Evolutionary conservation across 2,329 filamentous ascomycete species (phyloP).

Genomic region (Hymenoscyphus salicellus): DNA sequence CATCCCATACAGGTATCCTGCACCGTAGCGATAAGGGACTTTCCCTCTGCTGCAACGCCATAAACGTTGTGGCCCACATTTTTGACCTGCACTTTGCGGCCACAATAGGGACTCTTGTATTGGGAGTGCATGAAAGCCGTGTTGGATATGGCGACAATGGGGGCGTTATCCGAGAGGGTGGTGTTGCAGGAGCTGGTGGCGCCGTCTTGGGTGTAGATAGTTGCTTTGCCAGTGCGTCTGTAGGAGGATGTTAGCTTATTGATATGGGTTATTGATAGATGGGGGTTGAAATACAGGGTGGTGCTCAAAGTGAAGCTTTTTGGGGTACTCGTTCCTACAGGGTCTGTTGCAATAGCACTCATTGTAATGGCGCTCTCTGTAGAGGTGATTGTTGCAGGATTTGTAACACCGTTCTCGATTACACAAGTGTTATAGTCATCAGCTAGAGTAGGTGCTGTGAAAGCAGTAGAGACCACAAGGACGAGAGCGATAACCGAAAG

Average conservation of each 20-base stretch:
- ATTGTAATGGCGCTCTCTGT: background rate
- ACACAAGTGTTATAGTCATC: background rate
- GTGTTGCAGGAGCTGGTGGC: background rate
- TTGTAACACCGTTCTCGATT: background rate
- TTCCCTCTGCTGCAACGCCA: background rate
- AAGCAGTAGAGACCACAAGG: background rate
- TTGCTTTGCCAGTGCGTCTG: conserved; percentile 5
- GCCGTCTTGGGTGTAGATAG: conserved; percentile 1
- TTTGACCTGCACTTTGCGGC: background rate
- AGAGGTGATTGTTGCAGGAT: background rate
- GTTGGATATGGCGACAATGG: background rate
- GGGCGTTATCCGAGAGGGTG: background rate
- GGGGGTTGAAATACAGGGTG: background rate
- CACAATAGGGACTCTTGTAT: background rate
- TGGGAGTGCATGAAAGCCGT: background rate
- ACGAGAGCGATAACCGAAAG: background rate
- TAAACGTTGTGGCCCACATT: background rate
- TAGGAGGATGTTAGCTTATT: background rate
- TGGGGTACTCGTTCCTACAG: background rate
- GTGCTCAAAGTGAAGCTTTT: background rate
- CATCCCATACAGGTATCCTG: background rate
- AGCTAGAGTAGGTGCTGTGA: background rate
- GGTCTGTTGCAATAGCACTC: background rate
- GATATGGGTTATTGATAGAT: background rate
- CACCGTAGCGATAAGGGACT: background rate